Evolutionary conservation across 306 rosid genomes (phyloP).

Genomic region (Herpetospermum pedunculosum): DNA sequence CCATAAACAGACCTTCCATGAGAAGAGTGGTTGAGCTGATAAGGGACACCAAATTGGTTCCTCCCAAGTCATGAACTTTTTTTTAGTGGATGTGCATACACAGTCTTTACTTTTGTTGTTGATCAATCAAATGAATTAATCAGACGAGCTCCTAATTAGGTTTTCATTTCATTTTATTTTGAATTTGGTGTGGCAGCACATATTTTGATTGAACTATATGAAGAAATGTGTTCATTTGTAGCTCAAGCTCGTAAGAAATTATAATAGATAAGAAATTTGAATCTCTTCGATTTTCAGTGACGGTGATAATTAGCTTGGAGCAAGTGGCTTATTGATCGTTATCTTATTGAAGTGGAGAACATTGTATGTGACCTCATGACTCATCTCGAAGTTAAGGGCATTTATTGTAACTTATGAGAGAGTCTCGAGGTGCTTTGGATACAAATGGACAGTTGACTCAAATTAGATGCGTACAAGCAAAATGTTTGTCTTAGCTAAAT

Average conservation of each 20-base stretch:
- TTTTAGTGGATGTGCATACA: not conserved
- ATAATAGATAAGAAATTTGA: not conserved
- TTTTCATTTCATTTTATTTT: not conserved
- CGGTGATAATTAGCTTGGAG: not conserved
- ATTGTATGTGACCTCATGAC: not conserved
- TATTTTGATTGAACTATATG: not conserved
- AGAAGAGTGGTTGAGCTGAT: conserved; percentile 65
- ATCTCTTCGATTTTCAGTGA: not conserved
- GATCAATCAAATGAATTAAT: not conserved
- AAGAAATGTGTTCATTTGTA: not conserved
- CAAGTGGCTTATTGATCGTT: not conserved
- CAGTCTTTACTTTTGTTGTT: not conserved
- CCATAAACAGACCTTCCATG: conserved; percentile 69
- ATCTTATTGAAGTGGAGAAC: not conserved
- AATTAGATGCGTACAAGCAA: not conserved
- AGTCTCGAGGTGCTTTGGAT: not conserved
- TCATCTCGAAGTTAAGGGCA: not conserved
- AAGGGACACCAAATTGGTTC: conserved; percentile 27
- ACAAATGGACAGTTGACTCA: not conserved
- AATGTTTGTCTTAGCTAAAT: not conserved
- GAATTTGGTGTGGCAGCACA: not conserved
- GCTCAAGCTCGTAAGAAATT: not conserved
- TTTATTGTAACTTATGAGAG: not conserved
- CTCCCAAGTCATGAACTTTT: conserved; percentile 11
- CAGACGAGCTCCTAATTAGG: not conserved